Evolutionary conservation across 768 basidiomycete genomes (phyloP).

Genomic region (Neoboletus subvelutipes): DNA sequence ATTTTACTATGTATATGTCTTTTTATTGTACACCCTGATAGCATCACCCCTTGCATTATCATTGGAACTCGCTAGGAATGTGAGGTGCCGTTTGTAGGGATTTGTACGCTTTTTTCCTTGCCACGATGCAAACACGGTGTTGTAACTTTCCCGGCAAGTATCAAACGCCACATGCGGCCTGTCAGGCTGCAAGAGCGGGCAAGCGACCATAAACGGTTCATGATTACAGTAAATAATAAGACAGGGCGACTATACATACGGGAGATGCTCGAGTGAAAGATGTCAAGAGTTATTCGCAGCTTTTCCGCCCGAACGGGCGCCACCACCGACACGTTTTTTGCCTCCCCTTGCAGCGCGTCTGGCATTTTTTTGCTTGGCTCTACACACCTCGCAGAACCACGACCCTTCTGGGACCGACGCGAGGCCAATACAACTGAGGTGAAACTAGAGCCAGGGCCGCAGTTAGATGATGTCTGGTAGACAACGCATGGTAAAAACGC

Average conservation of each 20-base stretch:
- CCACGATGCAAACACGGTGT: background rate
- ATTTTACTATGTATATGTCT: slow-evolving; percentile 29
- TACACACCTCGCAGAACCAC: slow-evolving; percentile 77
- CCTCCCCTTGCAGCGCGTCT: slow-evolving; percentile 52
- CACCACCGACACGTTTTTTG: slow-evolving; percentile 47
- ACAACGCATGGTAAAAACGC: slow-evolving; percentile 30
- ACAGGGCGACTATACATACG: slow-evolving; percentile 16
- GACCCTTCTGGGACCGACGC: slow-evolving; percentile 62
- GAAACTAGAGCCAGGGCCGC: slow-evolving; percentile 54
- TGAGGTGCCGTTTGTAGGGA: background rate
- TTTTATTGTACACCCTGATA: slow-evolving; percentile 27
- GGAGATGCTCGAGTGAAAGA: background rate
- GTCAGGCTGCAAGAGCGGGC: background rate
- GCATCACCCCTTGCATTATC: slow-evolving; percentile 8
- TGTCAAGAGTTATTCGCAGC: slow-evolving; percentile 32
- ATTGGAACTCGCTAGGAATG: background rate
- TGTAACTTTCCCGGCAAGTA: background rate
- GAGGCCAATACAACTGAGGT: slow-evolving; percentile 72
- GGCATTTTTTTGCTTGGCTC: slow-evolving; percentile 48
- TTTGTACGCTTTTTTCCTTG: background rate
- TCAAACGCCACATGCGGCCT: no score
- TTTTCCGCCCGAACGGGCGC: slow-evolving; percentile 31
- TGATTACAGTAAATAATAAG: slow-evolving; percentile 29
- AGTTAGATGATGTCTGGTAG: slow-evolving; percentile 9
- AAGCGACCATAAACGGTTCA: no score